Base-by-base conservation (phyloP, 768 basidiomycete species). In the Leccinum obscurum region DNA sequence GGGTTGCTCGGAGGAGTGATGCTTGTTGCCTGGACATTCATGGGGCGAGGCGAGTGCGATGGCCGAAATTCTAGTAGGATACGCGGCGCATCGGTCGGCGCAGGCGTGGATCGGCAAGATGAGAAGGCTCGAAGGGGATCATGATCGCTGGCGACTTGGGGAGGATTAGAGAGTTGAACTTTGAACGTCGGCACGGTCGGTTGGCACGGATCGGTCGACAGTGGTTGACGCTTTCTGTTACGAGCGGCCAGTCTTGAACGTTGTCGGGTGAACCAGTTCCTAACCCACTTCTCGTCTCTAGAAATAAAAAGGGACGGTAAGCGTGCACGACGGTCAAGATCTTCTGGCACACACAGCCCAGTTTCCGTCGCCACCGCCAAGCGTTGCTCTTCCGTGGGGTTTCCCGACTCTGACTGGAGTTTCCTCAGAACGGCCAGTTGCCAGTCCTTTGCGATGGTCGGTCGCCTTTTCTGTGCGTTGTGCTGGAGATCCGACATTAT, bases 231-330 rank as follows among this genome's bases (percentile, higher is more conserved):
- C 20, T 56, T 68, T 52, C 49, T 64, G 53, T 44, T 50, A 10
- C 61, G 70, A 28, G 61, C 46, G n/a, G 60, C 57, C 13, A 22
- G 20, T 58, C 62, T 70, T 22, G 64, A 67, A 55, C 72, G 70
- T 50, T 69, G 70, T 9, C 73, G 71, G 3, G 35, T 48, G 34
- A 75, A 75, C 72, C 72, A 73, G 59, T 58, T 66, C 54, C 28
- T 73, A 58, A 73, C 54, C 72, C 72, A 73, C 51, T 63, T 62
- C 30, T 68, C 59, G 59, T 75, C 68, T 22, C 72, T 73, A 54
- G 35, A 55, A 56, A 49, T 49, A 7, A 17, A 39, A 41, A n/a
- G 13, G 34, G 9, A 37, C 34, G 37, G 53, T 63, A 30, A 65
- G 64, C 55, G 41, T 35, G 64, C 17, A 39, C 54, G 57, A 54